Evolutionary conservation across 139 green algal genomes (phyloP).

Genomic region (Coelastrella sp.): DNA sequence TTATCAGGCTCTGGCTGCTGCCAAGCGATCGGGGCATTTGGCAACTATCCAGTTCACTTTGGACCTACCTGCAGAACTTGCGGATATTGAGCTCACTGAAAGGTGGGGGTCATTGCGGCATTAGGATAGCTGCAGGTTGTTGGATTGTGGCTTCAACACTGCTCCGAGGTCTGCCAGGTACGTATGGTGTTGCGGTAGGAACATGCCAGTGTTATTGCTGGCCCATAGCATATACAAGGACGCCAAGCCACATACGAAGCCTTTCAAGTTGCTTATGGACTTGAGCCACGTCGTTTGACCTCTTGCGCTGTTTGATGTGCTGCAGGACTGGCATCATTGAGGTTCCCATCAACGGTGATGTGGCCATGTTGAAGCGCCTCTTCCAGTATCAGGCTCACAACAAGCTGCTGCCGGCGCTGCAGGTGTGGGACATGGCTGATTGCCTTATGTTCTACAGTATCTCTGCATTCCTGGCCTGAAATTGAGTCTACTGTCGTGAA

Average conservation of each 20-base stretch:
- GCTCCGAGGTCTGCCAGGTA: too few relatives aligned
- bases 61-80: slow-evolving; percentile 44
- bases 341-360: slow-evolving; percentile 30
- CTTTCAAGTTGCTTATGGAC: too few relatives aligned
- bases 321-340: slow-evolving; percentile 47
- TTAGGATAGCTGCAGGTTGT: too few relatives aligned
- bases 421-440: slow-evolving; percentile 7
- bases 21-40: slow-evolving; percentile 38
- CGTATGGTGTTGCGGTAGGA: too few relatives aligned
- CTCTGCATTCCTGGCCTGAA: not conserved
- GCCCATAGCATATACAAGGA: too few relatives aligned
- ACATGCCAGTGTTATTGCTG: too few relatives aligned
- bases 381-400: slow-evolving; percentile 52
- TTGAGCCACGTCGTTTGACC: too few relatives aligned
- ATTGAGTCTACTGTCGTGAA: too few relatives aligned
- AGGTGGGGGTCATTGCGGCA: slow-evolving; percentile 32
- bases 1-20: slow-evolving; percentile 42
- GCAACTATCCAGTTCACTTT: slow-evolving; percentile 40
- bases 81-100: slow-evolving; percentile 39
- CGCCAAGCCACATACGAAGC: too few relatives aligned
- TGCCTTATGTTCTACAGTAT: not conserved
- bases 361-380: slow-evolving; percentile 46
- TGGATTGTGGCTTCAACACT: too few relatives aligned
- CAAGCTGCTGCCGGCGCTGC: slow-evolving; percentile 48
- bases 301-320: not conserved